Base-by-base conservation (phyloP, 306 rosid species). In the Dryas octopetala region DNA sequence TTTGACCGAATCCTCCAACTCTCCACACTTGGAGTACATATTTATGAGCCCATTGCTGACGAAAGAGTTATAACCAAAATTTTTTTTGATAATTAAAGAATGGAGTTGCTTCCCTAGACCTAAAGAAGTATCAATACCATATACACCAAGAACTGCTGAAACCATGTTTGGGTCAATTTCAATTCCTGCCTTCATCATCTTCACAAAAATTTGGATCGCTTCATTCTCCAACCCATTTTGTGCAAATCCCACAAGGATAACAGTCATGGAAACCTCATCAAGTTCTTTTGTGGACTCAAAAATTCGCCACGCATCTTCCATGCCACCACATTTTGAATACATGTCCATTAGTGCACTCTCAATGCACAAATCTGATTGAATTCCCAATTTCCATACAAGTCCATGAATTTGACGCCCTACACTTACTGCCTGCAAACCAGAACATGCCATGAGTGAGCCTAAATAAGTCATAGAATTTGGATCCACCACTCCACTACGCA, bases 291-390 rank as follows among this genome's bases (percentile, higher is more conserved):
- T 91, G 19, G 85, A 87, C 82, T 87, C 89, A 43, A 94, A 94
- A 67, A 91, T 86, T 64, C 60, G 55, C 94, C 92, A 87, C 6
- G 98, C 93, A 67, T 78, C 89, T 67, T 85, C 95, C 66, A 91
- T 66, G 57, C 87, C 71, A 28, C 97, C 86, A 76, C 93, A 94
- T 77, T 94, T 94, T 0, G 96, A 90, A 79, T 91, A 94, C 83
- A 94, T 82, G 84, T 94, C 93, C 98, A 94, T 91, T 76, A 94
- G 79, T 57, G 97, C 92, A 83, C 96, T 91, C 85, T 86, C 97
- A 65, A 93, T 77, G 62, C 86, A 85, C 77, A 93, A 68, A 66
- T 87, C 94, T 1, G 96, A 85, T 41, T 93, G 92, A 82, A 85
- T 80, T 76, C 98, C 97, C 74, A 84, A 55, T 79, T 91, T 89